Percentiles rank a stretch among this genome's conserved stretches.
Evolutionary conservation across 441 rosid species (phyloP).

Genomic region (Pelargonium exstipulatum): DNA sequence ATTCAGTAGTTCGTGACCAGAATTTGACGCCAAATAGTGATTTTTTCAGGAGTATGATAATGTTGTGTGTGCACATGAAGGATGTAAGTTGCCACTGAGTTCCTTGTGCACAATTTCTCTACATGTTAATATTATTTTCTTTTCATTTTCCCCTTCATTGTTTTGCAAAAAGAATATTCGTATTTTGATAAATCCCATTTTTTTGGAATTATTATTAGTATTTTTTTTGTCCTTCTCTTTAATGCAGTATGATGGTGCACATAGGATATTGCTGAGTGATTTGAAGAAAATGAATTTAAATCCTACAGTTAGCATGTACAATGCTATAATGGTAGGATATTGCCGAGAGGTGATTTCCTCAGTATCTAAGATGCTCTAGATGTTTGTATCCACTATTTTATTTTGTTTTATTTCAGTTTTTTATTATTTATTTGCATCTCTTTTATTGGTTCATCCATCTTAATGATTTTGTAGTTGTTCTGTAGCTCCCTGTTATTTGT

Average conservation of each 20-base stretch:
- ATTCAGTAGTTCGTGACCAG: slow-evolving; percentile 45
- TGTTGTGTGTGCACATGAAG: slow-evolving; percentile 57
- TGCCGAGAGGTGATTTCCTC: slow-evolving; percentile 60
- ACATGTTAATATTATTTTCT: slow-evolving; percentile 16
- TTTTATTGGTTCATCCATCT: not conserved
- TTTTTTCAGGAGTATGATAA: slow-evolving; percentile 63
- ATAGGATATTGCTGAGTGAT: slow-evolving; percentile 48
- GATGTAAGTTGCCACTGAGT: slow-evolving; percentile 51
- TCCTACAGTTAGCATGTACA: slow-evolving; percentile 64
- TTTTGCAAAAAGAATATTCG: not conserved
- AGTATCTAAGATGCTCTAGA: slow-evolving; percentile 5
- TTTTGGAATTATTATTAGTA: slow-evolving; percentile 5
- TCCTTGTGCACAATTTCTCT: slow-evolving; percentile 8
- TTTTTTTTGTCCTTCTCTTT: slow-evolving; percentile 15
- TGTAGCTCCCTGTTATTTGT: not conserved
- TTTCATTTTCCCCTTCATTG: not conserved
- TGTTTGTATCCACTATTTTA: not conserved
- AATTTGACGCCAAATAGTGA: slow-evolving; percentile 53
- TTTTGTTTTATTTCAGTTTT: not conserved
- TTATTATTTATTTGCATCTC: not conserved
- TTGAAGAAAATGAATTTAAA: slow-evolving; percentile 50
- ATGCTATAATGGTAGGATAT: slow-evolving; percentile 66
- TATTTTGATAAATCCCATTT: not conserved
- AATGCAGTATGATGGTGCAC: slow-evolving; percentile 71
- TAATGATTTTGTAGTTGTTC: not conserved